A percentile compares a stretch with the other conserved stretches of the same genome.
These are phyloP conservation scores for Pythium dissotocum DNA, from an alignment of 352 stramenopile species.

Conservation along the genomic window DNA sequence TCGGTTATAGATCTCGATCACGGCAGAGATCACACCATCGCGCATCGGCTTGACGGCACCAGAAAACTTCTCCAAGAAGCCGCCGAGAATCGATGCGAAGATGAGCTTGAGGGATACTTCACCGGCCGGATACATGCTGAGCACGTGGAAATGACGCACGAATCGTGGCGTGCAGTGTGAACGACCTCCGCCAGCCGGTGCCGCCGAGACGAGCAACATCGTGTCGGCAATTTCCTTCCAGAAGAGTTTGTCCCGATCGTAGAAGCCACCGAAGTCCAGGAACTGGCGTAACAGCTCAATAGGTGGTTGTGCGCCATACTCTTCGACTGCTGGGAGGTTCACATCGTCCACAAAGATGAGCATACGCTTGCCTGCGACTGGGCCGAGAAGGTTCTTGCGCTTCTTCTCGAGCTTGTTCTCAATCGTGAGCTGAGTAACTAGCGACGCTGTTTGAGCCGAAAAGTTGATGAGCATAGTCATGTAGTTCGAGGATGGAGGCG, in stretches of 20 bases:
- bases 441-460: conserved; percentile 88
- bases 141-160: conserved; percentile 94
- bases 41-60: conserved; percentile 79
- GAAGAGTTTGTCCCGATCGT: conserved; percentile 96
- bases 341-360: conserved; percentile 96
- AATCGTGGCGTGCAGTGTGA: conserved; percentile 91
- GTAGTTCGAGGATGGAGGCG: conserved; percentile 41
- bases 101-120: conserved; percentile 91
- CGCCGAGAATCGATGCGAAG: conserved; percentile 92
- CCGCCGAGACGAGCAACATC: conserved; percentile 89
- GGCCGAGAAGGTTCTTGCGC: conserved; percentile 92
- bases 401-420: conserved; percentile 96
- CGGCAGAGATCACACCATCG: conserved; percentile 81
- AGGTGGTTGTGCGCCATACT: conserved; percentile 93
- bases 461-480: conserved; percentile 91
- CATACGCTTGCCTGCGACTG: conserved; percentile 85
- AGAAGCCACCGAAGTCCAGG: conserved; percentile 95
- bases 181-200: conserved; percentile 88
- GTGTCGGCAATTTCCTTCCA: conserved; percentile 96
- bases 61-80: conserved; percentile 91
- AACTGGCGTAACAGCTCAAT: conserved; percentile 95
- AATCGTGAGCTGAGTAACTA: conserved; percentile 90
- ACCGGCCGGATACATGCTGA: conserved; percentile 92
- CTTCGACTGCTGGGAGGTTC: conserved; percentile 93
- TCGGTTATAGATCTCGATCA: conserved; percentile 94